Evolutionary conservation across 306 rosid species (phyloP).

Genomic region (Acacia crassicarpa): DNA sequence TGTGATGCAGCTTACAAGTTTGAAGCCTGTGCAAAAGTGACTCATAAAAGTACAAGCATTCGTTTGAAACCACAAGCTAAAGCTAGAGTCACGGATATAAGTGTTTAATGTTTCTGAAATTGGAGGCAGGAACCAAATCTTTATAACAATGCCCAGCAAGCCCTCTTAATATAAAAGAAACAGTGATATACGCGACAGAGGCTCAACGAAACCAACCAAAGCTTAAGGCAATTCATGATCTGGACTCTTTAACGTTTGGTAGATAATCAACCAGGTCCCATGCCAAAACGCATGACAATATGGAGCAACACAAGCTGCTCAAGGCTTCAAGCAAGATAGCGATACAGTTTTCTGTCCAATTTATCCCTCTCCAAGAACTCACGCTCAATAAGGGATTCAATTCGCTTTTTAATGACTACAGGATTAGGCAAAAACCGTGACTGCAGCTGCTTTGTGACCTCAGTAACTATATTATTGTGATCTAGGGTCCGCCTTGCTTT

Average conservation of each 20-base stretch:
- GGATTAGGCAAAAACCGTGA: conserved; percentile 55
- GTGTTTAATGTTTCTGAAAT: background rate
- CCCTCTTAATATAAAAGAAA: background rate
- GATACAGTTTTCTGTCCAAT: conserved; percentile 52
- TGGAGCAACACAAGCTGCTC: conserved; percentile 26
- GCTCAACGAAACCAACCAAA: conserved; percentile 8
- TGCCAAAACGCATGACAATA: conserved; percentile 19
- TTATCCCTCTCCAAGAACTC: conserved; percentile 60
- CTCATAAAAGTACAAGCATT: conserved; percentile 14
- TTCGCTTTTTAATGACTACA: conserved; percentile 51
- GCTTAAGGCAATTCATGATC: conserved; percentile 33
- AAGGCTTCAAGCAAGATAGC: conserved; percentile 50
- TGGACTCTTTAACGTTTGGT: conserved; percentile 29
- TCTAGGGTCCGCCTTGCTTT: conserved; percentile 51
- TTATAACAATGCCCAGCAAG: background rate
- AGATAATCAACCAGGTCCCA: conserved; percentile 35
- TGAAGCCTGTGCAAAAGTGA: conserved; percentile 13
- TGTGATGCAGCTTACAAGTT: background rate
- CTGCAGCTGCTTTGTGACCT: conserved; percentile 66
- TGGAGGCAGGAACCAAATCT: conserved; percentile 10
- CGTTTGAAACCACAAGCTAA: conserved; percentile 5
- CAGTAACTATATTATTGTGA: conserved; percentile 54
- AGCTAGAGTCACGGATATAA: background rate
- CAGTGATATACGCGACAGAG: background rate
- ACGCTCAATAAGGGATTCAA: conserved; percentile 63